Conservation (phyloP, 208 protist genomes). For the Leptomonas pyrrhocoris region DNA sequence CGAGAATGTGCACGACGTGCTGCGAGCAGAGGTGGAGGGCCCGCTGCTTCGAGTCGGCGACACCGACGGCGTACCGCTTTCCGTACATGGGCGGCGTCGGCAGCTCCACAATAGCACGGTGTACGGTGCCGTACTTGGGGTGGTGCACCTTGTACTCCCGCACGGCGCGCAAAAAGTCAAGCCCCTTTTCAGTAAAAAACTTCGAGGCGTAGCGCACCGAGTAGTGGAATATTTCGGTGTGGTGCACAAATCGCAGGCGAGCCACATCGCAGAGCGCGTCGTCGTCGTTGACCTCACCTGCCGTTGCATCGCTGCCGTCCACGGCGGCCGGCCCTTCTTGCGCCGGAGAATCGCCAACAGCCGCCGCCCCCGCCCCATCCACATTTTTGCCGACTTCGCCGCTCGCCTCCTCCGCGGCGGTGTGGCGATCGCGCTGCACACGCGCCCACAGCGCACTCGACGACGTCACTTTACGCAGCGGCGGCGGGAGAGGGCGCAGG, state of each 20-base stretch:
- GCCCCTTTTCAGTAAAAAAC: conserved; percentile 48
- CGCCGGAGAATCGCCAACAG: not conserved
- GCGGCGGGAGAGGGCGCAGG: conserved; percentile 52
- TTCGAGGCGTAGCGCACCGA: conserved; percentile 33
- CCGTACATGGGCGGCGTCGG: conserved; percentile 62
- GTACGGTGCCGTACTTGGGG: conserved; percentile 50
- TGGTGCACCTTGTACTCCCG: conserved; percentile 69
- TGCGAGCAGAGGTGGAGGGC: conserved; percentile 63
- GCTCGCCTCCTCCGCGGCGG: not conserved
- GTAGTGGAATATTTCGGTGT: conserved; percentile 44
- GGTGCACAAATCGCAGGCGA: conserved; percentile 54
- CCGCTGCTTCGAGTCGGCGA: conserved; percentile 54
- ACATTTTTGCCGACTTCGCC: not conserved
- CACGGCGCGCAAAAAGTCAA: conserved; percentile 60
- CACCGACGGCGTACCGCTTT: conserved; percentile 67
- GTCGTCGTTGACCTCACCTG: conserved; percentile 53
- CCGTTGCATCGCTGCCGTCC: not conserved
- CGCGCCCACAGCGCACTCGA: conserved; percentile 59
- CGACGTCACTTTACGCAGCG: conserved; percentile 68
- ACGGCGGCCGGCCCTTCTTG: not conserved
- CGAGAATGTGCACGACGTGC: conserved; percentile 62
- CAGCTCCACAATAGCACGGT: conserved; percentile 78
- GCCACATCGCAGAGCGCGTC: conserved; percentile 77
- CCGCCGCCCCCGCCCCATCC: not conserved
- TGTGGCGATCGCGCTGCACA: conserved; percentile 18